phyloP scores from a whole-genome alignment of 1,139 yeast species.

The Pichia sp. region DNA sequence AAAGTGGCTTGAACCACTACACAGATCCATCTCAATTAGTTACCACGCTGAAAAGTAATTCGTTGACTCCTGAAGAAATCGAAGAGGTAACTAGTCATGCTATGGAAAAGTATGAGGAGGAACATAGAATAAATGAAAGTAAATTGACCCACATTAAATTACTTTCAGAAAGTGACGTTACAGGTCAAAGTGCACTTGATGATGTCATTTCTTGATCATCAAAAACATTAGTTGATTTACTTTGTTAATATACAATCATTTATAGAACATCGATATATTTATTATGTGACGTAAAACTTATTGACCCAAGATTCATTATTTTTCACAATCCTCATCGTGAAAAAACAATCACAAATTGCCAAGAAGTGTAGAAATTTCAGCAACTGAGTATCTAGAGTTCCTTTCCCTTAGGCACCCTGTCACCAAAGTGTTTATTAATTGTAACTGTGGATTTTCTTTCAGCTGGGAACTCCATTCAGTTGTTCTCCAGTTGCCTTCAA shows the following conservation, averaged over 20 bases:
- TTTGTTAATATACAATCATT: background rate
- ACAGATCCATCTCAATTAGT: constrained; percentile 5
- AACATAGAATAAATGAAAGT: constrained; percentile 5
- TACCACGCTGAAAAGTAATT: constrained; percentile 7
- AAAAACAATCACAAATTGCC: background rate
- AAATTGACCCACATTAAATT: constrained; percentile 14
- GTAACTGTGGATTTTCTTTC: background rate
- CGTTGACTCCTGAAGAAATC: constrained; percentile 38
- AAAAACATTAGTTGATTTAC: background rate
- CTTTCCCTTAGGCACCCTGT: constrained; percentile 24
- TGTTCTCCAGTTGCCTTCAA: constrained; percentile 58
- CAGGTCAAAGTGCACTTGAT: constrained; percentile 13
- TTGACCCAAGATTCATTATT: background rate
- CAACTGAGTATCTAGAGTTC: constrained; percentile 26
- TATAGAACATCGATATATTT: background rate
- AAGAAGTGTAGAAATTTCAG: constrained; percentile 2
- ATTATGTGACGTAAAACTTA: too few relatives aligned
- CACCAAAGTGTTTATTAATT: constrained; percentile 3
- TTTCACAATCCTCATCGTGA: background rate
- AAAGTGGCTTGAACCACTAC: constrained; percentile 2
- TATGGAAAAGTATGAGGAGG: constrained; percentile 4
- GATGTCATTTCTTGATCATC: background rate
- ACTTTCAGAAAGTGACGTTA: constrained; percentile 17
- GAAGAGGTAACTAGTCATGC: constrained; percentile 36
- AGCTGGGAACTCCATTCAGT: constrained; percentile 20